A percentile compares a stretch with the other conserved stretches of the same genome.
Conservation (phyloP, 108 stramenopile genomes). For the Cyclotella sp. region DNA sequence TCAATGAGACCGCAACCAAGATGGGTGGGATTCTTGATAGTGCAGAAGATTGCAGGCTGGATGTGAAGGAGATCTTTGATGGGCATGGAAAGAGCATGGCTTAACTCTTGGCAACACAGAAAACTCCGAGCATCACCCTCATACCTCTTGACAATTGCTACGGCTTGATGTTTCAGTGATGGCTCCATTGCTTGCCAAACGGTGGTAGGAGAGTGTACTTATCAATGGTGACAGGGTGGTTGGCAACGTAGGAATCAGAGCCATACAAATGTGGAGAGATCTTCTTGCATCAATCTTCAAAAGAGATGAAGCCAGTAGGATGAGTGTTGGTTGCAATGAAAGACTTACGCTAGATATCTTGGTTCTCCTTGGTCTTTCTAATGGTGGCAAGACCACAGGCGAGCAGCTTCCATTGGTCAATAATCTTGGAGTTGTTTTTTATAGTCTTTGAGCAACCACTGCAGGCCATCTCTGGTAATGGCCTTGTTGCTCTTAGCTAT, state of each 20-base stretch:
- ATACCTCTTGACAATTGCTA: neutral
- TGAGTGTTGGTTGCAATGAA: neutral
- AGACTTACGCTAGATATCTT: neutral
- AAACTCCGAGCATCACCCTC: neutral
- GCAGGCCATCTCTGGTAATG: neutral
- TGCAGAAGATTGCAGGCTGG: too few relatives aligned
- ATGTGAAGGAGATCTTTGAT: too few relatives aligned
- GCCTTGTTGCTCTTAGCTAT: constrained; percentile 19
- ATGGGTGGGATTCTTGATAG: neutral
- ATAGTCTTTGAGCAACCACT: neutral
- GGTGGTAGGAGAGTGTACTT: too few relatives aligned
- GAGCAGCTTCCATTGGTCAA: neutral
- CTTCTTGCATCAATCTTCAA: neutral
- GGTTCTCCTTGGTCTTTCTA: neutral
- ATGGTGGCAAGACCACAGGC: neutral
- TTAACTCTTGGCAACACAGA: too few relatives aligned
- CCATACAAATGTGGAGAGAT: too few relatives aligned
- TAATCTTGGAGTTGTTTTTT: neutral
- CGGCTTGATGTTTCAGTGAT: neutral
- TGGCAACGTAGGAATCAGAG: neutral
- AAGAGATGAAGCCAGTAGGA: neutral
- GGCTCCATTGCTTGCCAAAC: neutral
- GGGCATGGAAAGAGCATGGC: neutral
- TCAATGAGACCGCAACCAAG: neutral
- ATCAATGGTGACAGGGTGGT: neutral